Evolutionary conservation across 2,329 filamentous ascomycete species (phyloP), one percentile per base, ranked within the genome.

Genomic region (Diplocarpon mali): DNA sequence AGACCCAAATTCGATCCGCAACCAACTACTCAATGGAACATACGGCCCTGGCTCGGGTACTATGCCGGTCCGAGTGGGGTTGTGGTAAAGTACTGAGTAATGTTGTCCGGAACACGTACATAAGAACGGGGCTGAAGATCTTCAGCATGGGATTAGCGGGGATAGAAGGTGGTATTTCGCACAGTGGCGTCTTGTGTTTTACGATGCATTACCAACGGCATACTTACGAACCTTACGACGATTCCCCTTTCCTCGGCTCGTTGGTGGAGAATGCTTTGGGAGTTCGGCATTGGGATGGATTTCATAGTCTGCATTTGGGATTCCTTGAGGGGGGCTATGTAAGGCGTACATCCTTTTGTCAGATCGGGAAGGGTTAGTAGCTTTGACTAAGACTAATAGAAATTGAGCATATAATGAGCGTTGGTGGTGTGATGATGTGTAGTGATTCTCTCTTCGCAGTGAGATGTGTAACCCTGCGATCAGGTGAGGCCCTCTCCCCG

Each of bases 1-100:
- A 24, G 72, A 76, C 34, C 66, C 70, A 35, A 68, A 68, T 53
- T 81, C 76, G 10, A 78, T 81, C 37, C 66, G 78, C 27, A 75
- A 76, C 57, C 76, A 81, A 60, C 65, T 82, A 27, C 68, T 81
- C 54, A 76, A 72, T 48, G 76, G 76, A 36, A 69, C 71, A 3
- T 81, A 77, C 50, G 72, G 74, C 29, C 66, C 75, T 40, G 57
- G 53, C 43, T 11, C 46, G 30, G 38, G 49, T 41, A 49, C 27
- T 37, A 44, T 55, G 20, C 70, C 77, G 8, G 77, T 82, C 20
- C 67, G 71, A 40, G 77, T 81, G 46, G 78, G 78, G n/a, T 73
- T 72, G 12, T 80, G 72, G 72, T 79, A 73, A 43, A 44, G 30
- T 13, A 11, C 34, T 38, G 40, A 44, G 35, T 32, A 12, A 40